Percentiles rank a stretch among this genome's conserved stretches.
These are phyloP conservation scores for Vanilla planifolia DNA, from an alignment of 106 monocot genomes.

Conservation along the genomic window DNA sequence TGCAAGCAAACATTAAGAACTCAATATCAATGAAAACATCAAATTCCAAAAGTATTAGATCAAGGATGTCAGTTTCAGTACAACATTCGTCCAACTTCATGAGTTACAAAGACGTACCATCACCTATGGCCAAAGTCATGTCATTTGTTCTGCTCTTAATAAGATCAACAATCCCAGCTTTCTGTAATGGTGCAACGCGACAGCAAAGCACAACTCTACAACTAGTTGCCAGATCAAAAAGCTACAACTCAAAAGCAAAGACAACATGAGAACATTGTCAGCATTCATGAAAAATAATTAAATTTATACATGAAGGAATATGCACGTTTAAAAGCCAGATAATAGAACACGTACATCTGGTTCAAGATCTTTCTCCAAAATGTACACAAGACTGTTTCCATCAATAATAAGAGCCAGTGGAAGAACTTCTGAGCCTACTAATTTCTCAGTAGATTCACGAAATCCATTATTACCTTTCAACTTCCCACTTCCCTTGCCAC, in stretches of 20 bases:
- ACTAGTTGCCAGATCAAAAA: slow-evolving; percentile 85
- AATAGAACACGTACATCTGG: slow-evolving; percentile 45
- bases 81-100: neutral
- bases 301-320: neutral
- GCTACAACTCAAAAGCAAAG: slow-evolving; percentile 30
- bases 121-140: slow-evolving; percentile 98
- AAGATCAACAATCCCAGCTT: slow-evolving; percentile 94
- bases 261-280: slow-evolving; percentile 6
- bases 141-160: slow-evolving; percentile 92
- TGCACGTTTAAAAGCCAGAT: neutral
- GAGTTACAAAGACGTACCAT: slow-evolving; percentile 48
- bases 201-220: slow-evolving; percentile 92
- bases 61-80: neutral
- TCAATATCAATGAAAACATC: neutral
- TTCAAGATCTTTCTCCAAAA: slow-evolving; percentile 94
- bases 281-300: neutral
- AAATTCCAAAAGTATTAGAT: neutral
- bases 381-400: slow-evolving; percentile 97
- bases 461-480: slow-evolving; percentile 3
- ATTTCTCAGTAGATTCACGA: slow-evolving; percentile 18
- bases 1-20: neutral
- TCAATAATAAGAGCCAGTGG: slow-evolving; percentile 89
- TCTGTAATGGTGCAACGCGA: slow-evolving; percentile 95
- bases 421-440: slow-evolving; percentile 11
- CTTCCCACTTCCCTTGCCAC: slow-evolving; percentile 16